Evolutionary conservation across 306 rosid genomes (phyloP), one percentile per base, ranked within the genome.

Genomic region (Senna tora): DNA sequence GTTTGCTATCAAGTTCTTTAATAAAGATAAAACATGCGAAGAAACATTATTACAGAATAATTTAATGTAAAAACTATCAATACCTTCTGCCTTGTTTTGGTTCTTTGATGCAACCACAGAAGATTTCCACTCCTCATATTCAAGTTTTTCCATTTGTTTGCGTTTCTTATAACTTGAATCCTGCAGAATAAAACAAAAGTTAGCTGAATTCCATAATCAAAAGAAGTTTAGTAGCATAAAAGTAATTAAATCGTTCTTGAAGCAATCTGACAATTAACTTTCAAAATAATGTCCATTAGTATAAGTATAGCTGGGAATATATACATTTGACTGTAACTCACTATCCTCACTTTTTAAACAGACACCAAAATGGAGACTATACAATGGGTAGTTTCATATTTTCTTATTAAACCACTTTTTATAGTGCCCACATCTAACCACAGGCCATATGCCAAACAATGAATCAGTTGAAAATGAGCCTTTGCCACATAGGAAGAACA

Each of bases 81-180:
- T 51, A 89, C 97, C 96, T 88, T 80, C 84, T 49, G 77, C 60
- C 55, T 78, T 88, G 80, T 54, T 87, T 77, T 82, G 54, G 21
- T 85, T 69, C 70, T 87, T 89, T 28, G 96, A 89, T 65, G 80
- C 74, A 41, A 91, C 47, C 42, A 94, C 96, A 47, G 88, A 74
- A 47, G 89, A 83, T 67, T 86, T 91, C 96, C 96, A 91, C 39
- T 88, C 78, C 71, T 85, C 85, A 47, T 89, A 91, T 30, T 77
- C 85, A 10, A 65, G 83, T 10, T 83, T 80, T 59, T 86, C 92
- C 72, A 56, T 73, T 72, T 72, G 80, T 45, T 88, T 91, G 67
- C 77, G 80, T 57, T 79, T 86, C 75, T 89, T 89, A 71, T 84
- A 86, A 43, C 89, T 68, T 76, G 97, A 87, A 60, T 70, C 60